These are phyloP conservation scores for Leptographium wingfieldii DNA, from an alignment of 2,329 filamentous ascomycete species.

Conservation along the genomic window DNA sequence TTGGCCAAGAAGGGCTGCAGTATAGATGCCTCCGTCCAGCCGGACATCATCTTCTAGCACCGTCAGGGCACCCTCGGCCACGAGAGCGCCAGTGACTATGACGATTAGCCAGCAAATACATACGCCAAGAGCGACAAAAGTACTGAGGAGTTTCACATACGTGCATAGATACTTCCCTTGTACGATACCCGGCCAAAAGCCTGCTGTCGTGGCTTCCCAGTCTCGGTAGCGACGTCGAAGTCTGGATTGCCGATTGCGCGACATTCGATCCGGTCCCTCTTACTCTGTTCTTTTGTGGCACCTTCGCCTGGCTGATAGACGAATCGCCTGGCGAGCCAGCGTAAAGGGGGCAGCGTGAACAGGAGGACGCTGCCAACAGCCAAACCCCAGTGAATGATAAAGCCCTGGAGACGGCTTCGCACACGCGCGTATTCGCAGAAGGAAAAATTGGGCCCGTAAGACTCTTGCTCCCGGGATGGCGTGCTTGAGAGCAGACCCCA, in stretches of 20 bases:
- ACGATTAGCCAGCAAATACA: conserved; percentile 2
- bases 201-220: conserved; percentile 24
- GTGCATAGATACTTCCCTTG: conserved; percentile 50
- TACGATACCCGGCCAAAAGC: conserved; percentile 43
- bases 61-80: conserved; percentile 52
- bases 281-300: conserved; percentile 35
- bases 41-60: conserved; percentile 50
- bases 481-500: conserved; percentile 47
- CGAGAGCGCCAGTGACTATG: conserved; percentile 50
- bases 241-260: conserved; percentile 53
- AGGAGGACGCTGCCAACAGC: conserved; percentile 31
- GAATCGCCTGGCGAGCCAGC: conserved; percentile 29
- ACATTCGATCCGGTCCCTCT: conserved; percentile 49
- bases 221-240: conserved; percentile 15
- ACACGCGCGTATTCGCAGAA: conserved; percentile 42
- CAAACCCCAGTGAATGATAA: conserved; percentile 37
- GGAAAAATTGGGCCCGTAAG: conserved; percentile 50
- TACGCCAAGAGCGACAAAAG: neutral
- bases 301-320: conserved; percentile 45
- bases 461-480: conserved; percentile 29
- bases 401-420: conserved; percentile 35
- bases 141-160: conserved; percentile 28
- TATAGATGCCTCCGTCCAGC: conserved; percentile 56
- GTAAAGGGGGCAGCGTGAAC: conserved; percentile 28
- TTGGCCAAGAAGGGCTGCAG: conserved; percentile 58